phyloP scores from a whole-genome alignment of 768 basidiomycete genomes.

The Tricholoma sp. region DNA sequence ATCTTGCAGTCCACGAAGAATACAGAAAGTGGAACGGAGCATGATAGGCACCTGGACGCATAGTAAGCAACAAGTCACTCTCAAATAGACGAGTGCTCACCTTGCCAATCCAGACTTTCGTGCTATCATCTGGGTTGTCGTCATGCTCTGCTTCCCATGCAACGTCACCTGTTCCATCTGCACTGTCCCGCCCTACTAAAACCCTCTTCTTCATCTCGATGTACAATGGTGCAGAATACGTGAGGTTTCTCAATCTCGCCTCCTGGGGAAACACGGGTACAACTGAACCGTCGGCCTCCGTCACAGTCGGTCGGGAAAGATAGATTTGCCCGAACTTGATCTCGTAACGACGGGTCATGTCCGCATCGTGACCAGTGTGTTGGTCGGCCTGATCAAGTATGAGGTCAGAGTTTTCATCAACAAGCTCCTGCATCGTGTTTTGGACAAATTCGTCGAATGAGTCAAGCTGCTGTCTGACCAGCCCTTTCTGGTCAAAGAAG shows the following conservation, averaged over 20 bases:
- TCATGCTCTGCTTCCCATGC: constrained; percentile 72
- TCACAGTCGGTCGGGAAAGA: constrained; percentile 89
- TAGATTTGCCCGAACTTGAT: constrained; percentile 98
- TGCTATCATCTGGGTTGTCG: constrained; percentile 55
- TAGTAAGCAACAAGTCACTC: not conserved
- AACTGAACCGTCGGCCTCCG: constrained; percentile 92
- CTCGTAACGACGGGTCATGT: constrained; percentile 89
- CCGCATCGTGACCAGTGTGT: constrained; percentile 79
- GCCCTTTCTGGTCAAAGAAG: constrained; percentile 96
- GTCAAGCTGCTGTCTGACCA: constrained; percentile 96
- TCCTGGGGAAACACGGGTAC: constrained; percentile 96
- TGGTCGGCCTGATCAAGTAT: constrained; percentile 96
- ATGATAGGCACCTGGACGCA: constrained; percentile 86
- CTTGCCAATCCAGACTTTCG: constrained; percentile 95
- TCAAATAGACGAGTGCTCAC: constrained; percentile 35
- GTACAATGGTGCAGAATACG: constrained; percentile 93
- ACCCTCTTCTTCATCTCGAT: constrained; percentile 93
- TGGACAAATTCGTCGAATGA: constrained; percentile 99
- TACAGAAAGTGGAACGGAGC: constrained; percentile 94
- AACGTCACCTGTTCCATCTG: constrained; percentile 74
- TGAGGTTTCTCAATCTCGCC: constrained; percentile 89
- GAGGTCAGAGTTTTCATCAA: constrained; percentile 94
- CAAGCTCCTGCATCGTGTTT: constrained; percentile 98
- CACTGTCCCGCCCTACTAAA: constrained; percentile 74
- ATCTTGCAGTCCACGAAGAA: constrained; percentile 74